These are phyloP conservation scores for Taxillus chinensis DNA, from an alignment of 164 flowering plant genomes.

Conservation along the genomic window DNA sequence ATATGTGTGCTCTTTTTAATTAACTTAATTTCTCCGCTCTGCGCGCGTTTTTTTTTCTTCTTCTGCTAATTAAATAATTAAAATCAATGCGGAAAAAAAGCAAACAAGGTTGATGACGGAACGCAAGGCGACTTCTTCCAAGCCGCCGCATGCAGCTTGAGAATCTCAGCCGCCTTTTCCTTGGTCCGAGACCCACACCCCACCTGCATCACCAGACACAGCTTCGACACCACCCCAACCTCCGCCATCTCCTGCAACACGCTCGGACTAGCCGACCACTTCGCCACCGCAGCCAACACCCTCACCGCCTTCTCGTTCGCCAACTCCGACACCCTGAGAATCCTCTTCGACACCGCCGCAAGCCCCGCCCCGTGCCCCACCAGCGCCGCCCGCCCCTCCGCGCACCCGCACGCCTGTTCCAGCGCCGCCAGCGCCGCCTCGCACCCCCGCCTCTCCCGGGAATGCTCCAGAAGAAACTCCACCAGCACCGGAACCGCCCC, in stretches of 20 bases:
- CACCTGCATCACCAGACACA: slow-evolving; percentile 67
- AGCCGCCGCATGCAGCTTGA: slow-evolving; percentile 54
- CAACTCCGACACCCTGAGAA: slow-evolving; percentile 61
- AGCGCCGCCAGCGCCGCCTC: slow-evolving; percentile 41
- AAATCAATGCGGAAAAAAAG: slow-evolving; percentile 36
- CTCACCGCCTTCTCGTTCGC: slow-evolving; percentile 60
- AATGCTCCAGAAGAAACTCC: slow-evolving; percentile 37
- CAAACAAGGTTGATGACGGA: slow-evolving; percentile 34
- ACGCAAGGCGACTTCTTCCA: slow-evolving; percentile 64
- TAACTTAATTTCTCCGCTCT: no score
- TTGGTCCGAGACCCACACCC: slow-evolving; percentile 40
- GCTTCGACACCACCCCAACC: slow-evolving; percentile 74
- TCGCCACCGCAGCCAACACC: slow-evolving; percentile 39
- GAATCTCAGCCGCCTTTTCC: slow-evolving; percentile 59
- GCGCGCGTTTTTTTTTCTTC: no score
- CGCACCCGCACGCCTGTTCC: slow-evolving; percentile 60
- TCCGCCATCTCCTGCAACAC: slow-evolving; percentile 75
- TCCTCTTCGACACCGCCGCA: slow-evolving; percentile 72
- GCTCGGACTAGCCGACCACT: slow-evolving; percentile 35
- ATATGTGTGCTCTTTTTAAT: no score
- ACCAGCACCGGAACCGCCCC: slow-evolving; percentile 45
- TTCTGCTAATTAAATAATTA: neutral
- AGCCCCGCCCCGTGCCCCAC: slow-evolving; percentile 56
- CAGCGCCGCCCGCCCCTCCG: slow-evolving; percentile 71
- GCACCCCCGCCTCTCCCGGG: slow-evolving; percentile 24